Conservation (phyloP, 2,329 filamentous ascomycete species). For the Bertia moriformis region DNA sequence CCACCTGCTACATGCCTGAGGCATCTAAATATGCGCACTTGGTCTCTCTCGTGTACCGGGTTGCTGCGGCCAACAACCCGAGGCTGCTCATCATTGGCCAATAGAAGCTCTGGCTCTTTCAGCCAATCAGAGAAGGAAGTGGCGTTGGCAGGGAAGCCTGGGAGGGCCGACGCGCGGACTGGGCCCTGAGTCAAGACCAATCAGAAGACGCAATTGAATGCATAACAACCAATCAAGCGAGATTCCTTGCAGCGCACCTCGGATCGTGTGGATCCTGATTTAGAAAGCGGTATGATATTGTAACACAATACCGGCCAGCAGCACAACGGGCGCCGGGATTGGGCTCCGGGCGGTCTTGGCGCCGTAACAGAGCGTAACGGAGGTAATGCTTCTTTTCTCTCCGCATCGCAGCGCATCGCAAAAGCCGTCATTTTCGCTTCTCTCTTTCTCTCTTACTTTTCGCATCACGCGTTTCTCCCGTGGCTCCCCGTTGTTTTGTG, state of each 20-base stretch:
- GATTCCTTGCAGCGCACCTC: neutral
- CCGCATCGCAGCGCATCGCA: conserved; percentile 5
- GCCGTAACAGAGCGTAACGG: neutral
- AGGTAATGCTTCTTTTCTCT: neutral
- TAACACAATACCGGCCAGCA: neutral
- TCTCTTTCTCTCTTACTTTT: conserved; percentile 4
- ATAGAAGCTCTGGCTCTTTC: no score
- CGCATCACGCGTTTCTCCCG: conserved; percentile 2
- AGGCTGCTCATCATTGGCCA: no score
- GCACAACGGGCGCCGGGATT: neutral
- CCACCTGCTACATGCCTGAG: no score
- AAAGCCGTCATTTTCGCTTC: conserved; percentile 2
- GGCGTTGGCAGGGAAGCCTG: no score
- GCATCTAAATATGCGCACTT: no score
- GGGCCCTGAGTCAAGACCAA: no score
- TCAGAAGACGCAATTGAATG: no score
- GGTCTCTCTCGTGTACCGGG: no score
- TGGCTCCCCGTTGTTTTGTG: conserved; percentile 3
- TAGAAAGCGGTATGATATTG: neutral
- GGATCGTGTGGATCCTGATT: neutral
- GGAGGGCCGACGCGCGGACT: neutral
- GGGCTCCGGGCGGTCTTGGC: no score
- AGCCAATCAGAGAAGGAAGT: no score
- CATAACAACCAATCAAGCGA: neutral
- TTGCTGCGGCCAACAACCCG: neutral